Percentiles rank a stretch among this genome's conserved stretches.
These are phyloP conservation scores for Podosphaera xanthii DNA, from an alignment of 2,329 filamentous ascomycete species.

Conservation along the genomic window DNA sequence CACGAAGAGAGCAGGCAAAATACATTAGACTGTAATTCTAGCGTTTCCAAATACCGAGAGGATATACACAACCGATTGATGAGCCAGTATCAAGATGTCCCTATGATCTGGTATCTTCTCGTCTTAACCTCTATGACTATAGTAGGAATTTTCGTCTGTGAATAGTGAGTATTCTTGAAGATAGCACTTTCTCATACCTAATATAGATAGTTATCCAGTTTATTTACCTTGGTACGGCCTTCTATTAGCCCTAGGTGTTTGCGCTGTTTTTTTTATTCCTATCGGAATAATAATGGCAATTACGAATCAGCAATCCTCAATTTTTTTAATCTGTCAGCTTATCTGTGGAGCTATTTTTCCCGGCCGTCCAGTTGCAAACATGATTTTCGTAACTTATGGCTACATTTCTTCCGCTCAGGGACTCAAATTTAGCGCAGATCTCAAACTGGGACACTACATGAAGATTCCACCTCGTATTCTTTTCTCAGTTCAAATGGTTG, in stretches of 20 bases:
- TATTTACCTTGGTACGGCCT: slow-evolving; percentile 75
- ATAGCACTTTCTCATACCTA: background rate
- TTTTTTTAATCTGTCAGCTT: slow-evolving; percentile 70
- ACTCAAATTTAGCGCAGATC: slow-evolving; percentile 68
- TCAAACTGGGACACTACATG: slow-evolving; percentile 78
- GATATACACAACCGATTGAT: slow-evolving; percentile 73
- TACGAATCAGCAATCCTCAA: slow-evolving; percentile 70
- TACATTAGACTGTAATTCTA: slow-evolving; percentile 21
- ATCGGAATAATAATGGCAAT: slow-evolving; percentile 88
- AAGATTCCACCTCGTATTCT: slow-evolving; percentile 62
- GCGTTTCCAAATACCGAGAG: slow-evolving; percentile 41
- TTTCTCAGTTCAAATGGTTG: slow-evolving; percentile 56
- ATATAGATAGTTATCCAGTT: slow-evolving; percentile 38
- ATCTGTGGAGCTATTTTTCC: slow-evolving; percentile 66
- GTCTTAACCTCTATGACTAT: slow-evolving; percentile 56
- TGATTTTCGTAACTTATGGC: slow-evolving; percentile 82
- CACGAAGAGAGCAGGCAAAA: slow-evolving; percentile 6
- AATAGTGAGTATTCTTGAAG: slow-evolving; percentile 37
- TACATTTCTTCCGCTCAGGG: slow-evolving; percentile 79
- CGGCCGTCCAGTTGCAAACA: slow-evolving; percentile 69
- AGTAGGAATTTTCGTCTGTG: slow-evolving; percentile 63
- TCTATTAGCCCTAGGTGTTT: slow-evolving; percentile 54
- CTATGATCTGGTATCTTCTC: slow-evolving; percentile 56
- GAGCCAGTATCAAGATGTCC: slow-evolving; percentile 61
- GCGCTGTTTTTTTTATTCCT: slow-evolving; percentile 64